Percentiles rank a stretch among this genome's conserved stretches.
phyloP scores from a whole-genome alignment of 176 grass and related monocot genomes.

The Bolboschoenus planiculmis region DNA sequence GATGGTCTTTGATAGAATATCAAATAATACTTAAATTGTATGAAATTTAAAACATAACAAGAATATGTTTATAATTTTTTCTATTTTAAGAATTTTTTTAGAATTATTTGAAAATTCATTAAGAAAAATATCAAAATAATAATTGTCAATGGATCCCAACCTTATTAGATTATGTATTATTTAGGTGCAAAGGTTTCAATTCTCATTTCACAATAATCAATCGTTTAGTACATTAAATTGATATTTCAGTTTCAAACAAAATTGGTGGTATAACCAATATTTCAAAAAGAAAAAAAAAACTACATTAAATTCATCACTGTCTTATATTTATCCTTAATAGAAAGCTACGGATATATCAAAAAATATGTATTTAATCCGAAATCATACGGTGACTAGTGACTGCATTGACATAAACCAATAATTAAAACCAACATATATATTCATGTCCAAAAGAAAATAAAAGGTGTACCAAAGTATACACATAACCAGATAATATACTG shows the following conservation, averaged over 20 bases:
- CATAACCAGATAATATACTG: neutral
- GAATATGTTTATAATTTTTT: no score
- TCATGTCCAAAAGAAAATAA: neutral
- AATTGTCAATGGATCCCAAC: no score
- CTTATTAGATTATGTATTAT: no score
- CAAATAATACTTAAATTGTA: no score
- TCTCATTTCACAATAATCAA: neutral
- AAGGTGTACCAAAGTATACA: neutral
- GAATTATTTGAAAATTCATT: no score
- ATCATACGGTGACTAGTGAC: neutral
- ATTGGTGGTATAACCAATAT: no score
- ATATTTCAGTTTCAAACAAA: no score
- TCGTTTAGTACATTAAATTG: neutral
- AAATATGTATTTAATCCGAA: neutral
- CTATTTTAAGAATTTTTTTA: no score
- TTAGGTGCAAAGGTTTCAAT: neutral
- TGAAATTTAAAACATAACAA: no score
- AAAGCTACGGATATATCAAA: neutral
- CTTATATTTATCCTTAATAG: neutral
- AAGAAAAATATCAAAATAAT: no score
- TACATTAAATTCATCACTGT: neutral
- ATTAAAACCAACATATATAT: neutral
- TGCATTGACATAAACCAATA: neutral
- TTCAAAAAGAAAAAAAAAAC: no score
- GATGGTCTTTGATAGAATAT: no score